Base-by-base conservation (phyloP, 2,329 filamentous ascomycete species). In the Sclerotinia spermophila region DNA sequence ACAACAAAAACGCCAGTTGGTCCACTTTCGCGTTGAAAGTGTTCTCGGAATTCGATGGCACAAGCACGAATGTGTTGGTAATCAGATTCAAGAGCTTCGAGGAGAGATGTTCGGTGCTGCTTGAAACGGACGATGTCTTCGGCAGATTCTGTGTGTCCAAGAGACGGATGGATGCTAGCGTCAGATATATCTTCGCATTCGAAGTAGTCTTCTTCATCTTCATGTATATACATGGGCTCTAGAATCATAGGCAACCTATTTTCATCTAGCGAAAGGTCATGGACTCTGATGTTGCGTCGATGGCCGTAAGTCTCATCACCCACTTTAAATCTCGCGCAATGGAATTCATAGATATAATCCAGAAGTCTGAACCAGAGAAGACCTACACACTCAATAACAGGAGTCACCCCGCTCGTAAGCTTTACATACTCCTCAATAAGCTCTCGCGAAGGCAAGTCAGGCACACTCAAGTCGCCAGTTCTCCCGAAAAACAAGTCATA, bases 401-500 rank as follows among this genome's bases (percentile, higher is more conserved):
- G 56, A 27, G 56, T 15, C 7, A 1, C 6, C 10, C 56, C 35
- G 11, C 56, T 27, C 1, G 35, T 40, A 17, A 59, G 24, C 6
- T 40, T 27, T 6, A 1, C 24, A 35, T 59, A 59, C 24, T 59
- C 56, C 0, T n/a, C 35, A 2, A 59, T 59, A 6, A 59, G 56
- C 56, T 59, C 56, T 2, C 13, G 35, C 5, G 56, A 59, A n/a
- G 56, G 56, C 13, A 59, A 24, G 2, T 40, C 24, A 40, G 35
- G 24, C n/a, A 4, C 35, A 2, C 35, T 40, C 56, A 59, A 40
- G 24, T 27, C 5, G 2, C 2, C 24, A 1, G 35, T 17, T 2
- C 3, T 15, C 8, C 5, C 11, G 0, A 15, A 2, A 27, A n/a
- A 21, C 40, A 3, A 2, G 13, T 0, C 0, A 17, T 8, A 40